These are phyloP conservation scores for Populus alba DNA, from an alignment of 345 rosid species.

Conservation along the genomic window DNA sequence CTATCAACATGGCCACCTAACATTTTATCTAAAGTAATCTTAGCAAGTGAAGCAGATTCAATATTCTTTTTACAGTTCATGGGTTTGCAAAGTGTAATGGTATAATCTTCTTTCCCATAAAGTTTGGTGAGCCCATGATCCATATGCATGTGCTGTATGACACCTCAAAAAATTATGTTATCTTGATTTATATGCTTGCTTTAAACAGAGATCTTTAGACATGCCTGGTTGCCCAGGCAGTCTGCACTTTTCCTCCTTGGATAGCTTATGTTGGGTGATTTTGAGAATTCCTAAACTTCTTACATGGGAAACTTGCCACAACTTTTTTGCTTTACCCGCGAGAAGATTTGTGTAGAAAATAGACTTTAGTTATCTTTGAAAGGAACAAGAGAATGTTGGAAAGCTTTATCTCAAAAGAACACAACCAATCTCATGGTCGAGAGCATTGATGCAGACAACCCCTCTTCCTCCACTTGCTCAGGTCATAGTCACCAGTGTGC, in stretches of 20 bases:
- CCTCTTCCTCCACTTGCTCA: constrained; percentile 13
- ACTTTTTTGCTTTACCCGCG: background rate
- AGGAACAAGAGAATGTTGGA: background rate
- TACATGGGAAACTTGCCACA: background rate
- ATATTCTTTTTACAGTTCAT: background rate
- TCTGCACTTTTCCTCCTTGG: background rate
- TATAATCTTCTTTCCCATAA: background rate
- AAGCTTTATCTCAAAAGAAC: background rate
- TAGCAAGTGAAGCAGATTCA: background rate
- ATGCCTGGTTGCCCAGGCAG: background rate
- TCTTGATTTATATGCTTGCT: background rate
- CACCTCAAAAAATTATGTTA: background rate
- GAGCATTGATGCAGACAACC: background rate
- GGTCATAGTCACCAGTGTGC: constrained; percentile 8
- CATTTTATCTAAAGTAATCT: background rate
- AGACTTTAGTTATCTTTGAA: background rate
- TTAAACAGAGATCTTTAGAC: background rate
- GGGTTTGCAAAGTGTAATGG: background rate
- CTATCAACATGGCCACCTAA: background rate
- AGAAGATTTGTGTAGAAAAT: background rate
- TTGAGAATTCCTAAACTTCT: background rate
- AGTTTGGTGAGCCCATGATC: background rate
- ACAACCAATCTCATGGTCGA: background rate
- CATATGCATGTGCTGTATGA: background rate
- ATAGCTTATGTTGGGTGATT: background rate